Evolutionary conservation across 148 eudicot species (phyloP).

Genomic region (Polygonum aviculare): DNA sequence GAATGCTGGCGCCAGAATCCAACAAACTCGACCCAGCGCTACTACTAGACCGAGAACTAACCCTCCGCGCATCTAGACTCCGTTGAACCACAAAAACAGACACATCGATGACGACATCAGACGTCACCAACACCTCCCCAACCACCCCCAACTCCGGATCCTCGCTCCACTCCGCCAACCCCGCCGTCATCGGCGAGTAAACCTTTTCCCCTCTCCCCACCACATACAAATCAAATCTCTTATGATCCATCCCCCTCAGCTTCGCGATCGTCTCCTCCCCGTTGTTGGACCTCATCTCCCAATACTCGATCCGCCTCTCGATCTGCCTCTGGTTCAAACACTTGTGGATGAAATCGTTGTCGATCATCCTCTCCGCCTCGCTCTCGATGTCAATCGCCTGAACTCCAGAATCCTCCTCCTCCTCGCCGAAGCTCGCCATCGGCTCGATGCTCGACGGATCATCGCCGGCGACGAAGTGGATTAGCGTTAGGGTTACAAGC

Average conservation of each 20-base stretch:
- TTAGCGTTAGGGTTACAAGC: conserved; percentile 19
- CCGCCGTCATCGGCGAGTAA: conserved; percentile 19
- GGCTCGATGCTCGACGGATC: not conserved
- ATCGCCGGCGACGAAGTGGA: conserved; percentile 24
- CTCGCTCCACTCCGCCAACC: conserved; percentile 39
- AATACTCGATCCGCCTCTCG: conserved; percentile 9
- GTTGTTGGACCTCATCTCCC: conserved; percentile 20
- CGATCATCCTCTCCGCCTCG: conserved; percentile 23
- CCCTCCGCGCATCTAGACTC: conserved; percentile 7
- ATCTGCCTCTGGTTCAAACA: conserved; percentile 7
- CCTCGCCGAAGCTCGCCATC: not conserved
- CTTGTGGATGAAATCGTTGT: conserved; percentile 20
- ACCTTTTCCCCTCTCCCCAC: conserved; percentile 30
- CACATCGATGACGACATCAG: conserved; percentile 23
- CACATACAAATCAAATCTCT: conserved; percentile 20
- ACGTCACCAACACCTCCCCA: conserved; percentile 38
- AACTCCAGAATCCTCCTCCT: not conserved
- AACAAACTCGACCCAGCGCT: not conserved
- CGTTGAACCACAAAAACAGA: conserved; percentile 47
- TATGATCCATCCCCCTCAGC: conserved; percentile 25
- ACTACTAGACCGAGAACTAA: not conserved
- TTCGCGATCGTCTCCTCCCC: conserved; percentile 29
- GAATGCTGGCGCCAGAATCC: not conserved
- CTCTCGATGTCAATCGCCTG: conserved; percentile 10
- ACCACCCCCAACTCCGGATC: conserved; percentile 35